Evolutionary conservation across 345 rosid genomes (phyloP).

Genomic region (Eucalyptus paniculata): DNA sequence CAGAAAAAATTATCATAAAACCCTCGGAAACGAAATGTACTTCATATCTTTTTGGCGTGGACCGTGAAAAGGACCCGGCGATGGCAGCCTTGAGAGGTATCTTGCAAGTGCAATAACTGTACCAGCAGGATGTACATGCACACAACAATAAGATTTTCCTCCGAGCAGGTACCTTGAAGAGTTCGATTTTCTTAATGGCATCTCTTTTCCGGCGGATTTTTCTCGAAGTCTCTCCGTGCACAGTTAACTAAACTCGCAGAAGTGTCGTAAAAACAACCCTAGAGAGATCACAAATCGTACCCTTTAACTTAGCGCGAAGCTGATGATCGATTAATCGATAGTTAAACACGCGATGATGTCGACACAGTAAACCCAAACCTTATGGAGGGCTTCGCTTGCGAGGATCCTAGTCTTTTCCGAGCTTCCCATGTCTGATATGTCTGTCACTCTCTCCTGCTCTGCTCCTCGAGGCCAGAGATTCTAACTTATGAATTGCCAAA

Average conservation of each 20-base stretch:
- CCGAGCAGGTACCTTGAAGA: neutral
- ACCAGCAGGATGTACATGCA: neutral
- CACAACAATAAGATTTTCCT: neutral
- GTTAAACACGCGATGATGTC: neutral
- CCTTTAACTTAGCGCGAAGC: neutral
- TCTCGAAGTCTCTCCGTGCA: neutral
- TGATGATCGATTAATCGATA: neutral
- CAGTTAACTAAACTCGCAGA: neutral
- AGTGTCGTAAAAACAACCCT: neutral
- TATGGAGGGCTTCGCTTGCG: neutral
- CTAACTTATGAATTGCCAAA: neutral
- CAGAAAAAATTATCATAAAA: too few relatives aligned
- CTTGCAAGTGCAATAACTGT: neutral
- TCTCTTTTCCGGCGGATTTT: neutral
- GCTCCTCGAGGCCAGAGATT: neutral
- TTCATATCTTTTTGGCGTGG: too few relatives aligned
- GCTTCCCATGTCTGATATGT: neutral
- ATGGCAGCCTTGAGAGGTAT: neutral
- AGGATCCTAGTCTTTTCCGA: neutral
- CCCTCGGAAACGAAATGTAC: neutral
- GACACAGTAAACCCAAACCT: neutral
- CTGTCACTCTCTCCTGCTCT: neutral
- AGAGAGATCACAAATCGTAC: neutral
- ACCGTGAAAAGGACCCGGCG: too few relatives aligned
- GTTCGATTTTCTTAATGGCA: neutral